phyloP scores from a whole-genome alignment of 495 filamentous ascomycete genomes.

The Hypomontagnella submonticulosa region DNA sequence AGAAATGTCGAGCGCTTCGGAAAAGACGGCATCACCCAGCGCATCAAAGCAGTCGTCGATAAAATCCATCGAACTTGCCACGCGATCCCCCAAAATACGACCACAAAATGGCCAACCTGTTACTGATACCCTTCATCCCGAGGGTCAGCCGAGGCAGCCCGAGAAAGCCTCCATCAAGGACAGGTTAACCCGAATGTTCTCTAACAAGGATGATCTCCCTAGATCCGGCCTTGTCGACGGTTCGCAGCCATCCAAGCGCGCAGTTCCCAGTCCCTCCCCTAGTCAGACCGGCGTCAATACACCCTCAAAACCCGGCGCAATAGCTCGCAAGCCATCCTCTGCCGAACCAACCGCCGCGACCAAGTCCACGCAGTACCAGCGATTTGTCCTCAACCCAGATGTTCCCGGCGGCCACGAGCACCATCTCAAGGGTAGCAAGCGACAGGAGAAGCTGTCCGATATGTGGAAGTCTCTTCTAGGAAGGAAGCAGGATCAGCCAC shows the following conservation, averaged over 20 bases:
- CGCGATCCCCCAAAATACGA: conserved; percentile 54
- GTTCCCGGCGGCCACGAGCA: conserved; percentile 79
- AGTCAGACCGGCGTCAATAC: conserved; percentile 33
- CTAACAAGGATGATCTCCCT: conserved; percentile 54
- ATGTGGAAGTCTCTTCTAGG: conserved; percentile 87
- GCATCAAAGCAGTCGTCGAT: conserved; percentile 60
- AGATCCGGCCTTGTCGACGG: conserved; percentile 37
- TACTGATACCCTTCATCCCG: conserved; percentile 38
- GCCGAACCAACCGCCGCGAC: conserved; percentile 46
- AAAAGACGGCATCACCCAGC: conserved; percentile 52
- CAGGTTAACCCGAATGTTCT: conserved; percentile 63
- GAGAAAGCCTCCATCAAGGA: conserved; percentile 62
- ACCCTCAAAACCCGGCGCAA: conserved; percentile 38
- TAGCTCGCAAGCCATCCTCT: conserved; percentile 45
- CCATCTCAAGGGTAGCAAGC: conserved; percentile 82
- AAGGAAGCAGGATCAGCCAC: conserved; percentile 76
- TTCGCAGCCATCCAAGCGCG: conserved; percentile 43
- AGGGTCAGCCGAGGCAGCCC: conserved; percentile 50
- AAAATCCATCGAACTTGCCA: conserved; percentile 54
- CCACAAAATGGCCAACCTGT: conserved; percentile 52
- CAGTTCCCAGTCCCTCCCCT: conserved; percentile 42
- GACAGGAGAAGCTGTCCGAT: conserved; percentile 95
- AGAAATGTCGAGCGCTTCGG: conserved; percentile 49
- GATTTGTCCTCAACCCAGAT: conserved; percentile 56
- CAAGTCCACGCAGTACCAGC: conserved; percentile 48